These are phyloP conservation scores for Teratosphaeria gauchensis DNA, from an alignment of 2,329 filamentous ascomycete species.

Conservation along the genomic window DNA sequence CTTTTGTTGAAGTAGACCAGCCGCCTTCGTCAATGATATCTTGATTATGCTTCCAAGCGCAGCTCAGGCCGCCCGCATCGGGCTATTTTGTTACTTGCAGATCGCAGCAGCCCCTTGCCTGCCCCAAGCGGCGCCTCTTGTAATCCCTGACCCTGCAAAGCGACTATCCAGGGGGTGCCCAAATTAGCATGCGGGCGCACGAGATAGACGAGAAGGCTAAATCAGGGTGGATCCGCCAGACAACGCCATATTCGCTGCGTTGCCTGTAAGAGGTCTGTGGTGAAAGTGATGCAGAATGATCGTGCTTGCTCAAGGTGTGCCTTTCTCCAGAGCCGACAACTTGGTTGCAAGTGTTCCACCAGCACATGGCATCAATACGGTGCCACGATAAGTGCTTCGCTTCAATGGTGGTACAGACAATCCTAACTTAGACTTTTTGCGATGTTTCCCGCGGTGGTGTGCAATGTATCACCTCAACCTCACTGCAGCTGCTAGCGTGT, in stretches of 20 bases:
- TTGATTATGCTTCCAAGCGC: conserved; percentile 13
- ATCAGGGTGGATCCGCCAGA: not conserved
- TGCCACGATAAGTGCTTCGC: not conserved
- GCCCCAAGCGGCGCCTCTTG: not conserved
- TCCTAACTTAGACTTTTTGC: conserved; percentile 3
- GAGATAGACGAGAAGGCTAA: not conserved
- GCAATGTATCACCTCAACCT: not conserved
- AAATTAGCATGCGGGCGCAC: not conserved
- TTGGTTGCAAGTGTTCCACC: not conserved
- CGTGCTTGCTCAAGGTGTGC: not conserved
- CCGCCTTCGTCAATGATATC: conserved; percentile 15
- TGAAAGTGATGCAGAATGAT: not conserved
- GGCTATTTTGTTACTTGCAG: conserved; percentile 7
- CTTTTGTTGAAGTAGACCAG: conserved; percentile 3
- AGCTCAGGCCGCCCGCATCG: conserved; percentile 6
- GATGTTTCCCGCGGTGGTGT: conserved; percentile 2
- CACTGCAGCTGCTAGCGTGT: not conserved
- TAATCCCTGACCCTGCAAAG: not conserved
- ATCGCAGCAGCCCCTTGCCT: conserved; percentile 1
- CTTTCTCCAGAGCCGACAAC: not conserved
- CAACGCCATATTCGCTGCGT: not conserved
- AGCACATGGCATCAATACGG: not conserved
- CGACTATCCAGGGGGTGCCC: not conserved
- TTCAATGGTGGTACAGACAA: not conserved
- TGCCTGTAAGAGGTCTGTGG: not conserved